phyloP scores from a whole-genome alignment of 208 protist genomes.

The Tritrichomonas foetus region DNA sequence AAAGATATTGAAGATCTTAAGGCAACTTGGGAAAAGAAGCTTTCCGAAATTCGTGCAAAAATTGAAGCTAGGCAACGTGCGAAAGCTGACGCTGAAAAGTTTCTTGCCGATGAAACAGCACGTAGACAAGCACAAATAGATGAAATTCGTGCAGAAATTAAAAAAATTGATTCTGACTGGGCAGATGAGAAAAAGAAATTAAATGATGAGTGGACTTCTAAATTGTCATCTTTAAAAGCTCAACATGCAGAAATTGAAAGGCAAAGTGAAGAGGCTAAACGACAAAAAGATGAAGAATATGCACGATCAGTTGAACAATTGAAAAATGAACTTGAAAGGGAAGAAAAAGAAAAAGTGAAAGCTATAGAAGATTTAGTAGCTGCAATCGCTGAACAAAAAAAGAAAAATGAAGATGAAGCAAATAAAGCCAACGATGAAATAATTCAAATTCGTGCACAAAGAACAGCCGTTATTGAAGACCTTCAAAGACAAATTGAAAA shows the following conservation, averaged over 20 bases:
- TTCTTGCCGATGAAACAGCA: neutral
- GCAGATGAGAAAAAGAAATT: neutral
- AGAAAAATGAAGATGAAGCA: neutral
- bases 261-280: neutral
- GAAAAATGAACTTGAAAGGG: neutral
- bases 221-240: neutral
- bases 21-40: neutral
- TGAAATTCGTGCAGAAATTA: neutral
- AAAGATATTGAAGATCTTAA: neutral
- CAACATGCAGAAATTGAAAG: neutral
- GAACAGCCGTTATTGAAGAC: neutral
- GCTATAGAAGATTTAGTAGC: neutral
- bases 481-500: neutral
- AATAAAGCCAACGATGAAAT: neutral
- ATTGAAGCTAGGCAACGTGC: neutral
- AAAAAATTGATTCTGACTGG: neutral
- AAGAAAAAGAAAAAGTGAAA: neutral
- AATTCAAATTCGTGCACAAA: neutral
- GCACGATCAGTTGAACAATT: neutral
- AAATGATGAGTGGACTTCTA: neutral
- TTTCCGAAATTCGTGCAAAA: neutral
- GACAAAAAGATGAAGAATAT: conserved; percentile 10
- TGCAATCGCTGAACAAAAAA: neutral
- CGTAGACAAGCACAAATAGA: neutral
- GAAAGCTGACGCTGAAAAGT: neutral